phyloP scores from a whole-genome alignment of 345 rosid genomes.

The Limnanthes douglasii region DNA sequence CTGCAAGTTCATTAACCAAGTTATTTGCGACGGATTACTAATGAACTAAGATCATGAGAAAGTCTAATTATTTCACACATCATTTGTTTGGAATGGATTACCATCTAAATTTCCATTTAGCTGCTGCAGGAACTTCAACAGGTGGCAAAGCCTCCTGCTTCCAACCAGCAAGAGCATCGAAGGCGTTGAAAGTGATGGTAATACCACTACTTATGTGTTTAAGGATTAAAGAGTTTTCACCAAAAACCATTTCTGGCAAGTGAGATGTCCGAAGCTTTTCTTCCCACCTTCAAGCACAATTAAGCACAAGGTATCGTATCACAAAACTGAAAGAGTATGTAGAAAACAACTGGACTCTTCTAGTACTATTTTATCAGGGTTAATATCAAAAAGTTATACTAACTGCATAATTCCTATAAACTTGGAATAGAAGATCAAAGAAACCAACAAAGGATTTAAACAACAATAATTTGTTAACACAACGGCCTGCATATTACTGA shows the following conservation, averaged over 20 bases:
- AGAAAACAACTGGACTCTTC: too few relatives aligned
- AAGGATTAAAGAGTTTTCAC: conserved; percentile 56
- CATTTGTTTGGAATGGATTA: conserved; percentile 2
- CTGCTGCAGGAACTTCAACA: conserved; percentile 93
- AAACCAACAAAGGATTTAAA: too few relatives aligned
- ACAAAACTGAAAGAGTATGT: too few relatives aligned
- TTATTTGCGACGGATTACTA: background rate
- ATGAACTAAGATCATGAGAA: background rate
- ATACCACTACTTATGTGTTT: conserved; percentile 37
- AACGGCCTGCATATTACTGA: too few relatives aligned
- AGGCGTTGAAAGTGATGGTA: conserved; percentile 67
- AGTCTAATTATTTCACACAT: background rate
- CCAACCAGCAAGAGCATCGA: conserved; percentile 82
- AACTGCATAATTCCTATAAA: too few relatives aligned
- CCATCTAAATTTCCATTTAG: conserved; percentile 92
- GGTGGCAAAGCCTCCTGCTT: conserved; percentile 80
- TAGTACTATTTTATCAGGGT: too few relatives aligned
- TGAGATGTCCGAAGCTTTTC: conserved; percentile 65
- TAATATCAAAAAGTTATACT: too few relatives aligned
- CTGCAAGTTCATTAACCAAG: conserved; percentile 36
- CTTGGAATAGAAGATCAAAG: too few relatives aligned
- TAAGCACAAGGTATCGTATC: too few relatives aligned
- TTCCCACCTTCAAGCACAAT: conserved; percentile 75
- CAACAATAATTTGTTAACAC: too few relatives aligned
- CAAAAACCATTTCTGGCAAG: conserved; percentile 88